Percentiles rank a stretch among this genome's conserved stretches.
Evolutionary conservation across 2,329 filamentous ascomycete genomes (phyloP).

Genomic region (Fusarium nanum): DNA sequence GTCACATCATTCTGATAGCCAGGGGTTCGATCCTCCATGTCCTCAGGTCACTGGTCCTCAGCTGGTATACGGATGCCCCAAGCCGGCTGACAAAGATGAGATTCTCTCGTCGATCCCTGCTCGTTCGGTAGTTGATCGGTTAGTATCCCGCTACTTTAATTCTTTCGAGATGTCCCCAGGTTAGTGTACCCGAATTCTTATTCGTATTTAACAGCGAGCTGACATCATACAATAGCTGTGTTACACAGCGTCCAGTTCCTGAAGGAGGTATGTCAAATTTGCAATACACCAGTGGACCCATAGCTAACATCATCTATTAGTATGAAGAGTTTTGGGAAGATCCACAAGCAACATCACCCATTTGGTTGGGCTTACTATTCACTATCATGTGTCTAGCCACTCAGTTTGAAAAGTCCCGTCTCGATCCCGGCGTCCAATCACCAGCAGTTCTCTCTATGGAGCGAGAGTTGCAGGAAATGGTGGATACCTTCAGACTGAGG

Average conservation of each 20-base stretch:
- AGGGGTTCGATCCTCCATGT: fast-evolving
- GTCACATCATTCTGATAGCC: background rate
- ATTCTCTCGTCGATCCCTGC: constrained; percentile 51
- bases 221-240: background rate
- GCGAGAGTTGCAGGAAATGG: constrained; percentile 5
- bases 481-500: background rate
- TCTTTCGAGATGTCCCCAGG: constrained; percentile 43
- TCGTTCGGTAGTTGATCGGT: constrained; percentile 49
- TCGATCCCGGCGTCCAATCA: constrained; percentile 5
- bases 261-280: background rate
- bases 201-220: background rate
- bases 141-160: constrained; percentile 54
- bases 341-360: constrained; percentile 51
- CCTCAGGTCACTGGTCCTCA: constrained; percentile 28
- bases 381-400: constrained; percentile 57
- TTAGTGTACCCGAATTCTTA: background rate
- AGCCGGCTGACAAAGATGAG: constrained; percentile 44
- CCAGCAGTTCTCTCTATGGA: background rate
- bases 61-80: constrained; percentile 50
- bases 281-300: background rate
- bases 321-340: constrained; percentile 60
- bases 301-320: constrained; percentile 26
- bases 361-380: constrained; percentile 62
- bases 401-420: constrained; percentile 20
- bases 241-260: constrained; percentile 14